phyloP scores from a whole-genome alignment of 2,329 filamentous ascomycete genomes.

The Cladorrhinum sp. region DNA sequence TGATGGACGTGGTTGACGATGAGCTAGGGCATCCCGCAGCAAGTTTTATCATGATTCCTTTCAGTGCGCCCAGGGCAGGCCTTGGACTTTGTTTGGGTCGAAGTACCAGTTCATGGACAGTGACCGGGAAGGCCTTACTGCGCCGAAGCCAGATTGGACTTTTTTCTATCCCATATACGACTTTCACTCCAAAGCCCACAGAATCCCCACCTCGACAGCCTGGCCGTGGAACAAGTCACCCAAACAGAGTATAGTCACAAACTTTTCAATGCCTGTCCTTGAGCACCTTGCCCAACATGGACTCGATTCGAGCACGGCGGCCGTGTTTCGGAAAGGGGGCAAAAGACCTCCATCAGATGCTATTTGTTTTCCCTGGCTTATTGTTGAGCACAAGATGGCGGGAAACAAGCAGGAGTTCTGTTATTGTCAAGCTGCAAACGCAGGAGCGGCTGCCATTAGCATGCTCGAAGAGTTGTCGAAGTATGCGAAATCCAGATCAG shows the following conservation, averaged over 20 bases:
- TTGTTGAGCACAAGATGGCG: not conserved
- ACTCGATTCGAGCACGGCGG: not conserved
- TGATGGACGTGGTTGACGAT: not conserved
- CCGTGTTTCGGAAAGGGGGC: not conserved
- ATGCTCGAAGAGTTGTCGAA: not conserved
- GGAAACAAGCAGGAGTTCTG: not conserved
- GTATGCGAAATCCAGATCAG: not conserved
- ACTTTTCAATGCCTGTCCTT: not conserved
- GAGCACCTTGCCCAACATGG: not conserved
- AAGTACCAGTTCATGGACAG: not conserved
- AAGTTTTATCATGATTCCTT: not conserved
- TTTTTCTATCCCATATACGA: not conserved
- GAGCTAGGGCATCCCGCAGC: not conserved
- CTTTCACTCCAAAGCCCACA: not conserved
- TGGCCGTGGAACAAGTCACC: not conserved
- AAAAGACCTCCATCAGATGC: not conserved
- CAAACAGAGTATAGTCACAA: not conserved
- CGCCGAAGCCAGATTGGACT: not conserved
- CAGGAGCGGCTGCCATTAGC: slow-evolving; percentile 8
- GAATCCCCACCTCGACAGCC: not conserved
- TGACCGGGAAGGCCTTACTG: not conserved
- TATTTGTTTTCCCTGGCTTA: slow-evolving; percentile 9
- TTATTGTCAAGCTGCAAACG: slow-evolving; percentile 10
- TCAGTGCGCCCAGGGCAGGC: not conserved
- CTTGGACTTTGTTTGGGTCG: not conserved